Evolutionary conservation across 257 asterid species (phyloP), one percentile per base, ranked within the genome.

Genomic region (Knoxia roxburghii): DNA sequence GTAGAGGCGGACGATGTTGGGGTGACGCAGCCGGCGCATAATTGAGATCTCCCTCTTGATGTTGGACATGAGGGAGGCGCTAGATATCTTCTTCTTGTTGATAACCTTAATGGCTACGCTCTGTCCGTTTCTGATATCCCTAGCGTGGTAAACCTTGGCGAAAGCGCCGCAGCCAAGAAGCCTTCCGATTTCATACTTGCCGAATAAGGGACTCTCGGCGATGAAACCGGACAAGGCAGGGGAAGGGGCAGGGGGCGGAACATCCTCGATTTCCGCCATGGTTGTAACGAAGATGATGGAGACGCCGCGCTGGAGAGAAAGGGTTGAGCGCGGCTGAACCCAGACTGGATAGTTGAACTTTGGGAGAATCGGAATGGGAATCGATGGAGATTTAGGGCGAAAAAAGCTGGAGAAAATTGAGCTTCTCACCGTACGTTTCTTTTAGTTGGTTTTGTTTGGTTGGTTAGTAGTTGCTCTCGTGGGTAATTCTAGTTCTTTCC

Each of bases 111-210:
- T 69, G 1, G 97, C 97, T 2, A 90, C 90, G 68, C 95, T 93
- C 17, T 78, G 90, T 11, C 97, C 95, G 56, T 77, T 83, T 26
- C 71, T 64, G 26, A 88, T 64, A 15, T 88, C 84, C n/a, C 95
- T 72, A 7, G 95, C 99, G 52, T 90, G 95, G 72, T 88, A 93
- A 12, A 93, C 99, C 43, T 93, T 93, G 6, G 97, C 97, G 33
- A 86, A 93, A 6, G 96, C 99, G 27, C 96, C 99, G 71, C 99
- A 88, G 6, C 99, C 99, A 3, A 93, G 85, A 59, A 93, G 88
- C 73, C 81, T 85, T 0, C 99, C 97, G 35, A 90, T 26, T 75
- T 93, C 96, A 74, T 90, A 93, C 71, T 90, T 93, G 72, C 87
- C 82, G 40, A 93, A 88, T 69, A 94, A 10, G 17, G 88, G 84